phyloP scores from a whole-genome alignment of 306 rosid genomes.

The Aeschynomene evenia region DNA sequence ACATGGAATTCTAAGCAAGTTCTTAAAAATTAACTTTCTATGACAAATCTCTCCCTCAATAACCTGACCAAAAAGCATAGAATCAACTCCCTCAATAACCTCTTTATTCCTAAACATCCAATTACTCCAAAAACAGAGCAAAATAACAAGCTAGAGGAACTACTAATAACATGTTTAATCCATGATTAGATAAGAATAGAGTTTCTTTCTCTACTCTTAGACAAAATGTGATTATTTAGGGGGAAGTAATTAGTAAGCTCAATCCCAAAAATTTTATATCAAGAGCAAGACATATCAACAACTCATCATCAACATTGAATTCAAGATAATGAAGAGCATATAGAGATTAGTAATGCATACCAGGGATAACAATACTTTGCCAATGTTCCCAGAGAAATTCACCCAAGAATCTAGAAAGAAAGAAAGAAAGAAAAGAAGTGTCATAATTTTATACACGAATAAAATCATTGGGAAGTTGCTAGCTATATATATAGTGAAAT shows the following conservation, averaged over 20 bases:
- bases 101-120: too few relatives aligned
- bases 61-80: too few relatives aligned
- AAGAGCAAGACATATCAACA: neutral
- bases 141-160: too few relatives aligned
- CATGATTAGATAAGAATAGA: neutral
- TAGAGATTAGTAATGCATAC: slow-evolving; percentile 36
- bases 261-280: too few relatives aligned
- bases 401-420: slow-evolving; percentile 62
- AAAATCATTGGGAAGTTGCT: neutral
- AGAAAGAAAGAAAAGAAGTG: neutral
- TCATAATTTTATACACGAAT: neutral
- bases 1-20: neutral
- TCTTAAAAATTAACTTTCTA: neutral
- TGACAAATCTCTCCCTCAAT: neutral
- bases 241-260: too few relatives aligned
- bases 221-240: neutral
- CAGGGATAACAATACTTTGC: slow-evolving; percentile 69
- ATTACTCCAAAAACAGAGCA: too few relatives aligned
- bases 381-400: slow-evolving; percentile 73
- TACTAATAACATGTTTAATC: too few relatives aligned
- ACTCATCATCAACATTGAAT: neutral
- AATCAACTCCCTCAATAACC: too few relatives aligned
- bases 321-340: neutral
- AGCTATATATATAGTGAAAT: neutral
- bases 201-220: neutral